These are phyloP conservation scores for Saccharomycopsis malanga DNA, from an alignment of 805 yeast genomes.

Conservation along the genomic window DNA sequence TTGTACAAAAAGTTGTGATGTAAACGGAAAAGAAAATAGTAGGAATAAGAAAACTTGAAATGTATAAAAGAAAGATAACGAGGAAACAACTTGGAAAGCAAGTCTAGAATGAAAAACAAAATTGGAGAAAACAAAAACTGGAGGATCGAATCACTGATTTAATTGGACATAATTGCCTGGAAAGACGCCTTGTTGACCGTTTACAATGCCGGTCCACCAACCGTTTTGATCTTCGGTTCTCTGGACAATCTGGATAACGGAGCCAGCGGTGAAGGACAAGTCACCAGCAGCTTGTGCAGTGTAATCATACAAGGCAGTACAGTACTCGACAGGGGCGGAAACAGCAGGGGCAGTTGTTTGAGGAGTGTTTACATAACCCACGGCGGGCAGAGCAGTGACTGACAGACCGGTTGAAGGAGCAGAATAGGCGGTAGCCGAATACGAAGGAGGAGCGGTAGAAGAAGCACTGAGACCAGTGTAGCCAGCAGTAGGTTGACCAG, in stretches of 20 bases:
- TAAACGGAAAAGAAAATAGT: too few relatives aligned
- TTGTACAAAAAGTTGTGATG: too few relatives aligned
- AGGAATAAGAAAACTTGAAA: too few relatives aligned
- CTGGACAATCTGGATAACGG: constrained; percentile 73
- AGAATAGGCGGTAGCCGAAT: constrained; percentile 15
- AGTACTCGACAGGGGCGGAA: constrained; percentile 44
- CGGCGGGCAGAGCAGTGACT: not conserved
- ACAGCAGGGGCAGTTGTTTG: constrained; percentile 25
- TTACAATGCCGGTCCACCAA: constrained; percentile 94
- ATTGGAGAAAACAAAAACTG: not conserved
- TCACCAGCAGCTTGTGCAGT: constrained; percentile 93
- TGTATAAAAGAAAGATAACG: too few relatives aligned
- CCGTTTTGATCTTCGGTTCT: constrained; percentile 82
- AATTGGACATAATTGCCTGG: constrained; percentile 95
- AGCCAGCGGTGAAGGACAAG: constrained; percentile 80
- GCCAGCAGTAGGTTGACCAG: not conserved
- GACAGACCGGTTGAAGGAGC: not conserved
- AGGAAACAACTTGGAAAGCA: too few relatives aligned
- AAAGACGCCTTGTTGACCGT: constrained; percentile 85
- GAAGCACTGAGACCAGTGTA: too few relatives aligned
- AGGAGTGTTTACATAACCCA: constrained; percentile 4
- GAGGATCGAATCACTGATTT: constrained; percentile 27
- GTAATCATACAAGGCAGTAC: constrained; percentile 89
- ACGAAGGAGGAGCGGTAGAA: constrained; percentile 25
- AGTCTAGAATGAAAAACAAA: not conserved